phyloP scores from a whole-genome alignment of 163 green algal genomes.

The Chlorella variabilis region DNA sequence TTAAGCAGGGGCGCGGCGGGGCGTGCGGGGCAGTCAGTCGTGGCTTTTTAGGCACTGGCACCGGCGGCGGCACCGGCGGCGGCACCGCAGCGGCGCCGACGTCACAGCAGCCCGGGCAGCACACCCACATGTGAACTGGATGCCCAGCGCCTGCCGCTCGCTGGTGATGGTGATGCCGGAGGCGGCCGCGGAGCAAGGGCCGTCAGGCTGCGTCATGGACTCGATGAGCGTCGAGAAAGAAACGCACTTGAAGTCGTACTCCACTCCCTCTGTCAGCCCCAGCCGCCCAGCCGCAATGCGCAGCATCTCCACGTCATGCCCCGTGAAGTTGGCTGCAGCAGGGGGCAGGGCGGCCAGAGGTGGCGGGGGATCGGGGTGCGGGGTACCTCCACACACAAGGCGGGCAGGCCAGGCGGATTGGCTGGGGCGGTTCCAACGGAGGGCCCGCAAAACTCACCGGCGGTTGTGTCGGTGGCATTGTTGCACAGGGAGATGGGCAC shows the following conservation, averaged over 20 bases:
- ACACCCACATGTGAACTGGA: conserved; percentile 1
- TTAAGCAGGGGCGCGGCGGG: not conserved
- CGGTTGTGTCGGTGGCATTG: not conserved
- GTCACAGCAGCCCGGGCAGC: too few species aligned
- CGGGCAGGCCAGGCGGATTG: too few species aligned
- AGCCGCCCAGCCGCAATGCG: not conserved
- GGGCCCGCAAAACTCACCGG: too few species aligned
- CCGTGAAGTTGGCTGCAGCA: conserved; percentile 9
- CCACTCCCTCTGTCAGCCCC: not conserved
- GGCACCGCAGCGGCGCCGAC: too few species aligned
- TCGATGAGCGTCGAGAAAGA: not conserved
- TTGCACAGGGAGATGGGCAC: not conserved
- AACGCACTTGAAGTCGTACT: conserved; percentile 4
- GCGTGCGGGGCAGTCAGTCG: not conserved
- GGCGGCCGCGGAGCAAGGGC: conserved; percentile 8
- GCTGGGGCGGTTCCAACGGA: too few species aligned
- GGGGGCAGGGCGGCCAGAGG: not conserved
- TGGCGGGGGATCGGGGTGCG: not conserved
- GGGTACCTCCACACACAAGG: not conserved
- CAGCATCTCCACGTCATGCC: conserved; percentile 15
- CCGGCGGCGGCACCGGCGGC: too few species aligned
- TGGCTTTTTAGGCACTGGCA: too few species aligned
- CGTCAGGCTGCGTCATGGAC: not conserved
- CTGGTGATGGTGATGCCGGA: conserved; percentile 12
- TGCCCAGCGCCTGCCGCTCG: not conserved